A percentile compares a stretch with the other conserved stretches of the same genome.
phyloP scores from a whole-genome alignment of 2,329 filamentous ascomycete species.

The Lecanicillium sp. region DNA sequence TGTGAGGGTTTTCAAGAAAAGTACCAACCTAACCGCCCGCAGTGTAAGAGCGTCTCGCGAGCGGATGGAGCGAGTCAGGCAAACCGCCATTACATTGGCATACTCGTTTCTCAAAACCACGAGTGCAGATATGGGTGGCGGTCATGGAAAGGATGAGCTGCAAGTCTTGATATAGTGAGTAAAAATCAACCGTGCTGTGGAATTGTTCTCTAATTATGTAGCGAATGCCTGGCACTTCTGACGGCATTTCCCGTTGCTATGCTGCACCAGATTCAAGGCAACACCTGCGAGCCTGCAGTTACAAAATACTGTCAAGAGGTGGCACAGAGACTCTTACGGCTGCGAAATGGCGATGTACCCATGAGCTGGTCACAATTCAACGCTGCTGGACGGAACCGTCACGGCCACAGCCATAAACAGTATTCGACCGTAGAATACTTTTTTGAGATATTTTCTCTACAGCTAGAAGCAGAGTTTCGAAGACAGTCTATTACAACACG shows the following conservation, averaged over 20 bases:
- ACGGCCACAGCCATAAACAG: not conserved
- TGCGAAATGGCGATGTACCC: slow-evolving; percentile 8
- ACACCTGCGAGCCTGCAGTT: slow-evolving; percentile 17
- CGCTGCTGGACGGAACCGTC: not conserved
- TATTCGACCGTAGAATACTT: slow-evolving; percentile 13
- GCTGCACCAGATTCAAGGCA: slow-evolving; percentile 15
- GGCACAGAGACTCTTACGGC: slow-evolving; percentile 10
- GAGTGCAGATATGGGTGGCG: not conserved
- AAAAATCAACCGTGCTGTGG: not conserved
- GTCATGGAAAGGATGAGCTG: slow-evolving; percentile 8
- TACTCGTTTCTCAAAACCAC: slow-evolving; percentile 16
- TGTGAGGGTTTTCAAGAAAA: not conserved
- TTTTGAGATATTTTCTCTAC: slow-evolving; percentile 18
- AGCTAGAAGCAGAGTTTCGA: slow-evolving; percentile 16
- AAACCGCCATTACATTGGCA: slow-evolving; percentile 12
- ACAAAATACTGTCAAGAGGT: slow-evolving; percentile 15
- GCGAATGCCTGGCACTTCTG: slow-evolving; percentile 18
- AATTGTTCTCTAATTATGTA: slow-evolving; percentile 10
- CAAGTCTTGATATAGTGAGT: slow-evolving; percentile 16
- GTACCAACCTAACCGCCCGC: not conserved
- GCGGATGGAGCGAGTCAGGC: slow-evolving; percentile 14
- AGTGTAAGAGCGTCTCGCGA: slow-evolving; percentile 15
- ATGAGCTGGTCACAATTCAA: not conserved
- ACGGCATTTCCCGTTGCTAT: slow-evolving; percentile 18
- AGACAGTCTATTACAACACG: slow-evolving; percentile 5